phyloP scores from a whole-genome alignment of 2,329 filamentous ascomycete species.

The Colletotrichum acutatum region DNA sequence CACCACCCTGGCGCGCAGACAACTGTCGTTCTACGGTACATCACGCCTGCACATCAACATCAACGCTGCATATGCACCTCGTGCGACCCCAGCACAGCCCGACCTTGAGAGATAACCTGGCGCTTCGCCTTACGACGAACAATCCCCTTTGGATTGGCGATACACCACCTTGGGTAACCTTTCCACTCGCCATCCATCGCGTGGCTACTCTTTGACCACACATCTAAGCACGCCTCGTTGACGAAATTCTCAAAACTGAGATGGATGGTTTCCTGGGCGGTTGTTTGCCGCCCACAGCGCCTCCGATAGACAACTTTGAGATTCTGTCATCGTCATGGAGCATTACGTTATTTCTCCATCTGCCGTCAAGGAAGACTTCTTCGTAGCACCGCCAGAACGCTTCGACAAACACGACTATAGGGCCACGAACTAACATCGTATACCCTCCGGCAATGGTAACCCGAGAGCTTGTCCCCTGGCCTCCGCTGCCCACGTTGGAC shows the following conservation, averaged over 20 bases:
- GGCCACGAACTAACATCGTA: not conserved
- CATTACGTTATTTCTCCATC: not conserved
- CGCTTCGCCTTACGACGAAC: not conserved
- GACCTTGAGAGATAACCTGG: not conserved
- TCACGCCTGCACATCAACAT: slow-evolving; percentile 8
- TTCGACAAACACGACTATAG: not conserved
- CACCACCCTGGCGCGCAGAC: not conserved
- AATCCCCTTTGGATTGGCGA: not conserved
- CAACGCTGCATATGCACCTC: slow-evolving; percentile 16
- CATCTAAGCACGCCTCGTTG: not conserved
- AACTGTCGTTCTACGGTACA: not conserved
- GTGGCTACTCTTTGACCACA: slow-evolving; percentile 4
- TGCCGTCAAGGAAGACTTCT: not conserved
- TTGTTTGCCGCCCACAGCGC: not conserved
- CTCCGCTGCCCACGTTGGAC: slow-evolving; percentile 2
- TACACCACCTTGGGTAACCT: not conserved
- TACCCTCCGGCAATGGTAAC: not conserved
- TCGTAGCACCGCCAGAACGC: not conserved
- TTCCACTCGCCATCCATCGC: slow-evolving; percentile 10
- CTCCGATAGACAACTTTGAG: not conserved
- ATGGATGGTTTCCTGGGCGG: not conserved
- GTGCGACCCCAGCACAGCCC: not conserved
- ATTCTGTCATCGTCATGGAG: not conserved
- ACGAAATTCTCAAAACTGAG: not conserved
- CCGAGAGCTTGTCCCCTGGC: slow-evolving; percentile 14